phyloP scores from a whole-genome alignment of 805 yeast genomes.

The Saccharomycopsis sp. region DNA sequence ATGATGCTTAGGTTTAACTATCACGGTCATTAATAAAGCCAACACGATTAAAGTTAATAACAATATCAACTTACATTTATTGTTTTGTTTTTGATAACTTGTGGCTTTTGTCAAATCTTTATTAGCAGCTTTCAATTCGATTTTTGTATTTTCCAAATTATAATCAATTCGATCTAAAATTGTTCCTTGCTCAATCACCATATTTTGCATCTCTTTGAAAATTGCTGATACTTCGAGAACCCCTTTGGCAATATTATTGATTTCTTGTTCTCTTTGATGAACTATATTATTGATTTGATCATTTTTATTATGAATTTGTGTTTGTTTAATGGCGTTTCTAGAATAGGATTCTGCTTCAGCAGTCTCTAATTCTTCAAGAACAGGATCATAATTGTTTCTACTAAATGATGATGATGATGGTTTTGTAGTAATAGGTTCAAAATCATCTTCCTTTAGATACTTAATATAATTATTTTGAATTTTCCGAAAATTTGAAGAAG shows the following conservation, averaged over 20 bases:
- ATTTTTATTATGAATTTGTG: constrained; percentile 28
- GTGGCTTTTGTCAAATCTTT: constrained; percentile 70
- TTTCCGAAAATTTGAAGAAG: constrained; percentile 69
- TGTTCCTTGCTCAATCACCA: constrained; percentile 94
- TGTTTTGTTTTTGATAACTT: constrained; percentile 74
- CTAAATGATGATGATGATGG: constrained; percentile 1
- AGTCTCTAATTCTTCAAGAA: constrained; percentile 26
- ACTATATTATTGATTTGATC: constrained; percentile 20
- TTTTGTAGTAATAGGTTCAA: constrained; percentile 28
- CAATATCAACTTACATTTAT: constrained; percentile 81
- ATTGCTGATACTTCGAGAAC: constrained; percentile 88
- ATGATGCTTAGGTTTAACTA: constrained; percentile 9
- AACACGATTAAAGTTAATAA: constrained; percentile 62
- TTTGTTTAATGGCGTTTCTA: constrained; percentile 39
- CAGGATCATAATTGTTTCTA: constrained; percentile 20
- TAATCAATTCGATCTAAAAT: constrained; percentile 89
- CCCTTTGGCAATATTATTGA: constrained; percentile 85
- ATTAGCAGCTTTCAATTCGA: constrained; percentile 66
- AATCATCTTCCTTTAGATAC: constrained; percentile 72
- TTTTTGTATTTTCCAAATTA: constrained; percentile 71
- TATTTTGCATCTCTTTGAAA: constrained; percentile 82
- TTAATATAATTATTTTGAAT: constrained; percentile 84
- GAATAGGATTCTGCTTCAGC: constrained; percentile 41
- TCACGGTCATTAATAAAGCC: constrained; percentile 30
- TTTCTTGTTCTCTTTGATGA: constrained; percentile 76